Evolutionary conservation across 768 basidiomycete genomes (phyloP).

Genomic region (Tricholoma furcatifolium): DNA sequence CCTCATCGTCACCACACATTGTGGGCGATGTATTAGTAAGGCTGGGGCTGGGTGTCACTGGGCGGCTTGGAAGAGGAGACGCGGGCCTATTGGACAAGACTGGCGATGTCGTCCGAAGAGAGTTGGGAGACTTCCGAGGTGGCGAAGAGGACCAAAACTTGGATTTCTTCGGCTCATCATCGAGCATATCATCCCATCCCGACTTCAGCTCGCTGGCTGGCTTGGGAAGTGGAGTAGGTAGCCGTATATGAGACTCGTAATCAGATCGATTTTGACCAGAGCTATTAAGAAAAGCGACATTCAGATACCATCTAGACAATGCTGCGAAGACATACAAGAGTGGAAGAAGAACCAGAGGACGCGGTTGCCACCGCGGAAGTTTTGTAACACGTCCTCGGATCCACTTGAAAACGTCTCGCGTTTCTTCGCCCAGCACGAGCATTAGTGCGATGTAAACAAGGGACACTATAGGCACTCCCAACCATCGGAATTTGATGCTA

Average conservation of each 20-base stretch:
- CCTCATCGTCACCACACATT: conserved; percentile 30
- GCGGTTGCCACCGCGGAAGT: conserved; percentile 7
- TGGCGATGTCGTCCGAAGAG: conserved; percentile 16
- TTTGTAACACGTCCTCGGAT: conserved; percentile 15
- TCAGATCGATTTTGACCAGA: conserved; percentile 7
- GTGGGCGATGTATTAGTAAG: conserved; percentile 17
- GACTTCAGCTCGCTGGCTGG: conserved; percentile 40
- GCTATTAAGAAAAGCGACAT: background rate
- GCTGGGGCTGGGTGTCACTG: conserved; percentile 24
- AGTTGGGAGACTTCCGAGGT: conserved; percentile 20
- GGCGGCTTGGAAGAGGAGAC: conserved; percentile 26
- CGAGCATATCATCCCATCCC: conserved; percentile 50
- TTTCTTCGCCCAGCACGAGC: conserved; percentile 37
- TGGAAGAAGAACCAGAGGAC: conserved; percentile 17
- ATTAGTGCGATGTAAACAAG: conserved; percentile 36
- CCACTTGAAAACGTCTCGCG: conserved; percentile 35
- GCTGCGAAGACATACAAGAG: conserved; percentile 18
- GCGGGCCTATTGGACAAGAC: conserved; percentile 12
- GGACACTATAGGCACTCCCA: conserved; percentile 38
- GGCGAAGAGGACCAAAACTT: conserved; percentile 19
- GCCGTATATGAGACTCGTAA: conserved; percentile 18
- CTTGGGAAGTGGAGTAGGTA: conserved; percentile 19
- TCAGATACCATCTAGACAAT: background rate
- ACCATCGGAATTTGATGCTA: conserved; percentile 35
- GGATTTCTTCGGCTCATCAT: conserved; percentile 26